Conservation (phyloP, 176 grass and related monocot genomes). For the Puccinellia tenuiflora region DNA sequence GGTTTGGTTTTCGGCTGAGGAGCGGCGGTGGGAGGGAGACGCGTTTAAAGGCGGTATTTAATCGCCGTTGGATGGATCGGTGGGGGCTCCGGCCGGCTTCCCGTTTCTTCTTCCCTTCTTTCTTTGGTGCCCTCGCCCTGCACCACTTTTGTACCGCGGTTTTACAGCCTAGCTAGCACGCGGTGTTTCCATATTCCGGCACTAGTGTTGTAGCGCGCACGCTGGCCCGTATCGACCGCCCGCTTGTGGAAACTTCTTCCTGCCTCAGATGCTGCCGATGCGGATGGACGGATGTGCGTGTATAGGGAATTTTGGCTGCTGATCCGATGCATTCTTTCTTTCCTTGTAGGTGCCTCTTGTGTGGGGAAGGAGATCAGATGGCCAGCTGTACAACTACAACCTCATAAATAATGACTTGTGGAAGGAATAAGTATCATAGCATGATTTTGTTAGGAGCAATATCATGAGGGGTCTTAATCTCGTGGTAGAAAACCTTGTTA, state of each 20-base stretch:
- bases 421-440: no score
- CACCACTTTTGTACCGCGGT: not conserved
- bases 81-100: not conserved
- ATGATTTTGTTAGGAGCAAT: no score
- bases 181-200: not conserved
- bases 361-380: no score
- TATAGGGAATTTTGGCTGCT: no score
- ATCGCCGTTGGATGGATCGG: constrained; percentile 25
- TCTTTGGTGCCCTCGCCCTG: constrained; percentile 26
- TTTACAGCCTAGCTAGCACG: constrained; percentile 24
- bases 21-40: not conserved
- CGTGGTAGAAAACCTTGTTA: no score
- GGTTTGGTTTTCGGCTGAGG: not conserved
- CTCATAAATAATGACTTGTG: no score
- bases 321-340: no score
- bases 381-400: no score
- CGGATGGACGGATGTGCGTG: not conserved
- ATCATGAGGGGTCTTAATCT: no score
- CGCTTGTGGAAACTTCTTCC: not conserved
- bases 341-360: no score
- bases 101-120: not conserved
- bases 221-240: not conserved
- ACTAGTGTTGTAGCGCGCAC: no score
- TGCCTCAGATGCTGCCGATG: not conserved
- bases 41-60: constrained; percentile 38